Evolutionary conservation across 2,329 filamentous ascomycete genomes (phyloP), one percentile per base, ranked within the genome.

Genomic region (Talaromyces funiculosus): DNA sequence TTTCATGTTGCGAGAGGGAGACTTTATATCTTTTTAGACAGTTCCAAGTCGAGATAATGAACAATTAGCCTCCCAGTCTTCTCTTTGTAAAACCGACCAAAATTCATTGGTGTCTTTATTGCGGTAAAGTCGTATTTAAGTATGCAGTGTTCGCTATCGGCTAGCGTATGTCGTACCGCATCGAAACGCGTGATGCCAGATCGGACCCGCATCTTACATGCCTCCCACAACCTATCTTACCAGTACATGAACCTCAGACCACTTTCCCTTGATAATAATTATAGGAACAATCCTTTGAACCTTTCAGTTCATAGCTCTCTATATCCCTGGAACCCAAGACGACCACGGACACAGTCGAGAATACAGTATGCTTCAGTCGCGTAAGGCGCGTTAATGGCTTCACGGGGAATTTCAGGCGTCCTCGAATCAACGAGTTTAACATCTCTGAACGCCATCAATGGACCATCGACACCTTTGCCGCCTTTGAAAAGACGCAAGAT

Each of bases 401-500:
- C 73, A 65, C 69, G 67, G 63, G 65, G 63, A 62, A 65, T 64
- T 59, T 63, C 67, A 60, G 67, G 64, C 64, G 66, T 69, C 57
- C 69, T 75, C 59, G 69, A 75, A 67, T 66, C 72, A 53, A 67
- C 73, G 64, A 71, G 67, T 61, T 65, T 66, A n/a, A 66, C 65
- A 33, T 64, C 71, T 35, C 64, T 74, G 58, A 74, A 75, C 66
- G 69, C 64, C 53, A 64, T 72, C 42, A 67, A 66, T 35, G 47
- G 57, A 12, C 40, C 57, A 7, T 43, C 35, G 14, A n/a, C 47
- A 16, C 16, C 57, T 16, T 53, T 62, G 38, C 68, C 69, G 24
- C 67, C 66, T 4, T 60, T 64, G 29, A 75, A 74, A 60, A 75
- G 72, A 62, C 71, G 75, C 33, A 77, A 75, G 60, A 62, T 67